Evolutionary conservation across 2,329 filamentous ascomycete species (phyloP).

Genomic region (Akanthomyces dipterigenus): DNA sequence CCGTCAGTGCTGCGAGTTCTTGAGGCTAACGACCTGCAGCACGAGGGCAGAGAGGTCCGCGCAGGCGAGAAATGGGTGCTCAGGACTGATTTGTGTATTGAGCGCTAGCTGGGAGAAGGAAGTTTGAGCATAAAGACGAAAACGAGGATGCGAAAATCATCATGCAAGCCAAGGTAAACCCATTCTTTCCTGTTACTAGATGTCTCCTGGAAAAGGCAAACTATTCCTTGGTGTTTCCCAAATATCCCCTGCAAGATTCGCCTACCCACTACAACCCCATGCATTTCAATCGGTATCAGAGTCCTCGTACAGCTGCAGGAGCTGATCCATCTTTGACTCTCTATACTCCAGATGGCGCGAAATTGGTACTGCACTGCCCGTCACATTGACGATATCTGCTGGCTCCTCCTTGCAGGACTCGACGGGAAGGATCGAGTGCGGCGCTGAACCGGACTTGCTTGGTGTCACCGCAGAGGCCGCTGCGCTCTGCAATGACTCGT

Average conservation of each 20-base stretch:
- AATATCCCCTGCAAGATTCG: not conserved
- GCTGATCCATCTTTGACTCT: not conserved
- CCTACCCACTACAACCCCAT: not conserved
- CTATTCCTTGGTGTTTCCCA: no score
- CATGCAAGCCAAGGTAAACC: not conserved
- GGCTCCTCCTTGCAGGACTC: not conserved
- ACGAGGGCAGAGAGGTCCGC: slow-evolving; percentile 75
- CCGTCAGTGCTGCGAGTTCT: no score
- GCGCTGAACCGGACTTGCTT: not conserved
- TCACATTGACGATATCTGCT: no score
- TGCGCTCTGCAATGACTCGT: not conserved
- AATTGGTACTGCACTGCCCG: not conserved
- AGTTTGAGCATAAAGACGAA: not conserved
- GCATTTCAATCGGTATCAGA: not conserved
- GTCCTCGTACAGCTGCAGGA: not conserved
- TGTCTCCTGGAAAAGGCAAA: no score
- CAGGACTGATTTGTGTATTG: slow-evolving; percentile 71
- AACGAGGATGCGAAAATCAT: not conserved
- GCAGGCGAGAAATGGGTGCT: slow-evolving; percentile 88
- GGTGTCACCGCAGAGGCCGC: not conserved
- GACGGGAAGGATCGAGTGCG: not conserved
- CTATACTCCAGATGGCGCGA: not conserved
- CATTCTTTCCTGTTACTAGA: no score
- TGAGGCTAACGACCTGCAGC: slow-evolving; percentile 34
- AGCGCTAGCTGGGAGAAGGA: slow-evolving; percentile 28